Conservation (phyloP, 352 stramenopile genomes). For the Thraustochytrium sp. region DNA sequence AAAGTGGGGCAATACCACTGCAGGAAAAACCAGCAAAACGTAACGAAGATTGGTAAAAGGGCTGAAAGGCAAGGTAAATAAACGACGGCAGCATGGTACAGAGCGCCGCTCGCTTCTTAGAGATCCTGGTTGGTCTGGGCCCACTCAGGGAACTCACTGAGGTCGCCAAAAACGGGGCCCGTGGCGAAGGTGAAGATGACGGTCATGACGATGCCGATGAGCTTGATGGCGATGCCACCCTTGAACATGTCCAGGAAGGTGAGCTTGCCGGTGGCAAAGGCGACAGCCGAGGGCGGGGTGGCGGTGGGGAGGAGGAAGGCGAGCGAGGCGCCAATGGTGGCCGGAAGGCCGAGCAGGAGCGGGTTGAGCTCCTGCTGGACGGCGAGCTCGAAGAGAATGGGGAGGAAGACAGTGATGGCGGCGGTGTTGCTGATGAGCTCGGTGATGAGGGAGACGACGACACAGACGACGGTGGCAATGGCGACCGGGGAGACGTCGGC, state of each 20-base stretch:
- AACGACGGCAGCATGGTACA: too few species aligned
- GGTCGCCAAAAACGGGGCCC: not conserved
- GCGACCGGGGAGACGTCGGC: not conserved
- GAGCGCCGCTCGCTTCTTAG: too few species aligned
- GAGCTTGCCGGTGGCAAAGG: not conserved
- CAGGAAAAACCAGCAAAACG: too few species aligned
- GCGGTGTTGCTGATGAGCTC: conserved; percentile 18
- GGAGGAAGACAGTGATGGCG: not conserved
- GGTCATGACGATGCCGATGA: not conserved
- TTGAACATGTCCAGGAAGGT: conserved; percentile 6
- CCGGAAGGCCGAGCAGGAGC: not conserved
- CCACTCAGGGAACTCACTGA: not conserved
- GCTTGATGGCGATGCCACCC: not conserved
- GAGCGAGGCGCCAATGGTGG: not conserved
- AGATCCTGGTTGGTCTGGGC: too few species aligned
- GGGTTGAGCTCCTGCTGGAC: not conserved
- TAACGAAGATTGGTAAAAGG: too few species aligned
- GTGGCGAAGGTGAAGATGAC: not conserved
- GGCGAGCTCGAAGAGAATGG: not conserved
- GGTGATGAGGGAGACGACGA: not conserved
- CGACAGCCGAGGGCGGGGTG: not conserved
- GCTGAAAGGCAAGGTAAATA: too few species aligned
- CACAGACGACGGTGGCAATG: not conserved
- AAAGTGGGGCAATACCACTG: too few species aligned
- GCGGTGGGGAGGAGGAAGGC: not conserved